phyloP scores from a whole-genome alignment of 2,329 filamentous ascomycete genomes.

The Talaromyces sp. region DNA sequence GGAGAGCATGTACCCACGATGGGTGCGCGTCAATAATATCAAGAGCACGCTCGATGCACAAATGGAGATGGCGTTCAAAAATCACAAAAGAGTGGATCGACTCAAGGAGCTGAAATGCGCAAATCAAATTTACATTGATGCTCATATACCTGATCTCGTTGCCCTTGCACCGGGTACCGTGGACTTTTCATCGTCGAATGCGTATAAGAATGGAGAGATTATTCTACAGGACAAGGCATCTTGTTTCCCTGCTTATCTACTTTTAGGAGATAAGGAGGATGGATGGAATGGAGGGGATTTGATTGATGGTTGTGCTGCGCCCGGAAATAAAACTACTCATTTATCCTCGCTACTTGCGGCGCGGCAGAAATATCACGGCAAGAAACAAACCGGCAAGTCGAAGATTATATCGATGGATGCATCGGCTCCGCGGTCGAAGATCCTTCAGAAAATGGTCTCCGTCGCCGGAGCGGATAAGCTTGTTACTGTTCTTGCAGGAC shows the following conservation, averaged over 20 bases:
- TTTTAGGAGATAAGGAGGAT: slow-evolving; percentile 60
- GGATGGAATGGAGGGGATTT: slow-evolving; percentile 63
- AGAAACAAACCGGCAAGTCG: slow-evolving; percentile 17
- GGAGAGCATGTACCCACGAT: slow-evolving; percentile 65
- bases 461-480: slow-evolving; percentile 63
- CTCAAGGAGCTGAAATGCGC: slow-evolving; percentile 56
- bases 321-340: slow-evolving; percentile 97
- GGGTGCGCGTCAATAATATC: slow-evolving; percentile 83
- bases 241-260: slow-evolving; percentile 88
- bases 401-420: slow-evolving; percentile 52
- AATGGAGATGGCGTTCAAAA: slow-evolving; percentile 68
- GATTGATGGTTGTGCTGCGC: slow-evolving; percentile 90
- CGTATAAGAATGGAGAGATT: slow-evolving; percentile 72
- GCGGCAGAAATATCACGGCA: slow-evolving; percentile 22
- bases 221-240: slow-evolving; percentile 97
- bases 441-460: slow-evolving; percentile 78
- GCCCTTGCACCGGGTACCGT: slow-evolving; percentile 65
- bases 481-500: slow-evolving; percentile 69
- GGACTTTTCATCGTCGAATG: slow-evolving; percentile 68
- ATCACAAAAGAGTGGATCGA: slow-evolving; percentile 55
- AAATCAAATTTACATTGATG: slow-evolving; percentile 64
- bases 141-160: slow-evolving; percentile 76
- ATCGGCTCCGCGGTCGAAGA: slow-evolving; percentile 59
- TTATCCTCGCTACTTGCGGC: slow-evolving; percentile 67
- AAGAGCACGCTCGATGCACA: slow-evolving; percentile 68